These are phyloP conservation scores for Pythium brachiatum DNA, from an alignment of 352 stramenopile genomes.

Conservation along the genomic window DNA sequence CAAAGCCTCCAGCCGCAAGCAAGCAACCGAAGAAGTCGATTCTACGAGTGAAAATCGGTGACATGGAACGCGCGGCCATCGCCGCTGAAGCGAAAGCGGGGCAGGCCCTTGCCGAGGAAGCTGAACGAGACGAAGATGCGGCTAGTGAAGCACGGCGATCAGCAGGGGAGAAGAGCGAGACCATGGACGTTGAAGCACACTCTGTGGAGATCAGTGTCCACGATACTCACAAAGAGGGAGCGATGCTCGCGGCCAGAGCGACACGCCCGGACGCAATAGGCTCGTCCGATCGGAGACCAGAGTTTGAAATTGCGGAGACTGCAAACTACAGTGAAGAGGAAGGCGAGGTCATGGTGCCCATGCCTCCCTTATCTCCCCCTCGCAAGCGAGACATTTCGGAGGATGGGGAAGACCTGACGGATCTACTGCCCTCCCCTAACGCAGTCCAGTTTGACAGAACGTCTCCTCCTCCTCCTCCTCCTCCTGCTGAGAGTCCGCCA, in stretches of 20 bases:
- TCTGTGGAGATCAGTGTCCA: neutral
- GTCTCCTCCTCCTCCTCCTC: neutral
- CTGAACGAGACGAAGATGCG: neutral
- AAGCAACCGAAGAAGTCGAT: constrained; percentile 27
- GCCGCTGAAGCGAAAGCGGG: neutral
- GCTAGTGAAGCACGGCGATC: neutral
- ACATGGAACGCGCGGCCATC: constrained; percentile 10
- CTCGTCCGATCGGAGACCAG: no score
- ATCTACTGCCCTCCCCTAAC: constrained; percentile 7
- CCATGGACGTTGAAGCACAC: constrained; percentile 1
- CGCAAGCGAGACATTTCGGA: constrained; percentile 22
- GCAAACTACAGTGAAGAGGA: constrained; percentile 10
- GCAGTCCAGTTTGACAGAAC: constrained; percentile 10
- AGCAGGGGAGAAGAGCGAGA: neutral
- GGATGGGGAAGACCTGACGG: constrained; percentile 8
- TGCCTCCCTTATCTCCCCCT: constrained; percentile 23
- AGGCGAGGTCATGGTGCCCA: neutral
- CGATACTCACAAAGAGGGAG: neutral
- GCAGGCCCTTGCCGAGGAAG: neutral
- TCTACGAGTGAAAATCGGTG: constrained; percentile 21
- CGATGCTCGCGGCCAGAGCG: neutral
- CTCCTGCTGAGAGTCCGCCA: no score
- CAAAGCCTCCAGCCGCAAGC: neutral
- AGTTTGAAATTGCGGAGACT: no score
- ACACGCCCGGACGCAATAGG: no score